phyloP scores from a whole-genome alignment of 768 basidiomycete genomes.

The Tephrocybe sp. region DNA sequence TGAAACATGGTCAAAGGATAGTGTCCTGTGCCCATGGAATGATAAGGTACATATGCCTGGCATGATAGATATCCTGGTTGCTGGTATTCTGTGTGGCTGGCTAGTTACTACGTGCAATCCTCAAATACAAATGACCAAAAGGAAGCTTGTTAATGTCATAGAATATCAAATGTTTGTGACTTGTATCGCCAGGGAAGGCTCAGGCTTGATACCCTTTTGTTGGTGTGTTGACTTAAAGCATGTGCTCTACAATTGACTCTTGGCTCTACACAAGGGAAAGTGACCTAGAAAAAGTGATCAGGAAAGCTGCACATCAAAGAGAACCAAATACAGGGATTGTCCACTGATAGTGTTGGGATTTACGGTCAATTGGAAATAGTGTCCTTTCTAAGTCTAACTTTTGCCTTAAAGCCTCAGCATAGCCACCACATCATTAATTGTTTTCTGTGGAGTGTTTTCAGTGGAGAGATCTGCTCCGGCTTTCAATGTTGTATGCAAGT shows the following conservation, averaged over 20 bases:
- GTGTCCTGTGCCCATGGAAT: background rate
- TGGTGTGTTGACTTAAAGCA: background rate
- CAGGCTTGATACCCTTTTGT: background rate
- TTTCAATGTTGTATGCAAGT: too few species aligned
- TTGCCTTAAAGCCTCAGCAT: too few species aligned
- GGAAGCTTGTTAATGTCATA: background rate
- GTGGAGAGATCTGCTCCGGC: too few species aligned
- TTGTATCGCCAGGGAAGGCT: background rate
- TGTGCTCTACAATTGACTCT: background rate
- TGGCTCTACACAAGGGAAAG: background rate
- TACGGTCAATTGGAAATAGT: too few species aligned
- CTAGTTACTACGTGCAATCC: background rate
- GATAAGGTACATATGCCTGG: background rate
- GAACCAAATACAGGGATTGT: too few species aligned
- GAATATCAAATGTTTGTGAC: background rate
- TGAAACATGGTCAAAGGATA: background rate
- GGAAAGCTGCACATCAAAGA: too few species aligned
- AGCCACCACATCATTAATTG: too few species aligned
- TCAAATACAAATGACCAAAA: background rate
- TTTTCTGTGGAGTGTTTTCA: too few species aligned
- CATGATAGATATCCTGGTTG: background rate
- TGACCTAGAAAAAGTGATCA: background rate
- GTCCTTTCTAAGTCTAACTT: too few species aligned
- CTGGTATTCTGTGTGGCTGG: background rate
- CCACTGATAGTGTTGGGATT: too few species aligned